phyloP scores from a whole-genome alignment of 1,284 basidiomycete genomes.

The Baeospora myosura region DNA sequence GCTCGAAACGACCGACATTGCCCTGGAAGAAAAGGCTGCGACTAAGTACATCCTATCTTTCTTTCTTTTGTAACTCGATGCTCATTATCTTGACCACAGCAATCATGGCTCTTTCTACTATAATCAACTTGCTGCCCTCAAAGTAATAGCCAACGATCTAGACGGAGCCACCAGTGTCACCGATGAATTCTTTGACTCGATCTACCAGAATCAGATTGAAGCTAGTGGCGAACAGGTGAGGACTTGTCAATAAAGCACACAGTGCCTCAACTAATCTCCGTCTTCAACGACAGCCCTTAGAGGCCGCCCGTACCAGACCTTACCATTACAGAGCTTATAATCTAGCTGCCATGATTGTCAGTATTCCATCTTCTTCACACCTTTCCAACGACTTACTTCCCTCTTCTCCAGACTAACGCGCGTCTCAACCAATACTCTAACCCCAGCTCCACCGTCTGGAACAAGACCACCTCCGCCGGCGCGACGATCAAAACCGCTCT shows the following conservation, averaged over 20 bases:
- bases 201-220: conserved; percentile 40
- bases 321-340: conserved; percentile 65
- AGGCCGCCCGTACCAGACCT: conserved; percentile 52
- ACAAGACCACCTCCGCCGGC: conserved; percentile 36
- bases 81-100: conserved; percentile 25
- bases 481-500: conserved; percentile 45
- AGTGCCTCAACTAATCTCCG: neutral
- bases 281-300: conserved; percentile 33
- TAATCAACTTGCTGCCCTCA: conserved; percentile 41
- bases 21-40: conserved; percentile 40
- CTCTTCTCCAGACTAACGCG: conserved; percentile 41
- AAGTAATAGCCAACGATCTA: conserved; percentile 39
- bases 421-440: conserved; percentile 39
- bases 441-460: conserved; percentile 37
- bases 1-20: conserved; percentile 47
- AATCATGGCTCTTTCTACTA: conserved; percentile 57
- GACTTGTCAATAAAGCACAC: neutral
- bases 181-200: conserved; percentile 35
- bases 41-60: conserved; percentile 39
- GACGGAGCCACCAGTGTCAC: conserved; percentile 34
- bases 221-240: conserved; percentile 42
- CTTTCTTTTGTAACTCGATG: conserved; percentile 4
- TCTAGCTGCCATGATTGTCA: conserved; percentile 60
- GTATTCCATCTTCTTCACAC: conserved; percentile 15
- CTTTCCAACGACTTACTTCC: neutral